phyloP scores from a whole-genome alignment of 495 filamentous ascomycete genomes.

The Penicillium macrosclerotiorum region DNA sequence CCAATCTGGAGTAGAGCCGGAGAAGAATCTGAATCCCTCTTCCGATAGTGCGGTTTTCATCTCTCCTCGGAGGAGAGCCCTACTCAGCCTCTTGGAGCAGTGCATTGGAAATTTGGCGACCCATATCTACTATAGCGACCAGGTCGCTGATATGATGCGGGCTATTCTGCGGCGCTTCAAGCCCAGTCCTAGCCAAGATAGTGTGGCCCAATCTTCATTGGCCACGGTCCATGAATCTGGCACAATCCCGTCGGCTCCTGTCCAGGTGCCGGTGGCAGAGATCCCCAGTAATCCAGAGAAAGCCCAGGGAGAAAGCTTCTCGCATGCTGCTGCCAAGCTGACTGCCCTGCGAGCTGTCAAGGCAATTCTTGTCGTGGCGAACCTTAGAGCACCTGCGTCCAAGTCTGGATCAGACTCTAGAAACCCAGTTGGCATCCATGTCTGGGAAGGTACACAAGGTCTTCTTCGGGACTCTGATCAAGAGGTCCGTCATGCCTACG shows the following conservation, averaged over 20 bases:
- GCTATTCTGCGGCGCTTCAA: conserved; percentile 74
- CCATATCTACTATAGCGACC: conserved; percentile 91
- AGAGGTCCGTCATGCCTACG: conserved; percentile 77
- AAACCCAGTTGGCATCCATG: conserved; percentile 68
- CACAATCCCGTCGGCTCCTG: conserved; percentile 4
- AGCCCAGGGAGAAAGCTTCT: conserved; percentile 54
- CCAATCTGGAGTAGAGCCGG: conserved; percentile 28
- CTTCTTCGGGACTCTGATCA: conserved; percentile 74
- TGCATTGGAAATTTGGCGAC: conserved; percentile 85
- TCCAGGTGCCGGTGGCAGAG: too few species aligned
- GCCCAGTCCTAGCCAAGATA: conserved; percentile 49
- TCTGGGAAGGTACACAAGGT: conserved; percentile 93
- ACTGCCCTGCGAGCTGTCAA: conserved; percentile 79
- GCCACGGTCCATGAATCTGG: conserved; percentile 42
- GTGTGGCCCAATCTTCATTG: conserved; percentile 30
- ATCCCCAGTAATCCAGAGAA: conserved; percentile 23
- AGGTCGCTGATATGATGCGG: conserved; percentile 86
- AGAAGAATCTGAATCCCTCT: conserved; percentile 17
- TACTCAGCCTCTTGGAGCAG: conserved; percentile 65
- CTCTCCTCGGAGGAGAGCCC: conserved; percentile 46
- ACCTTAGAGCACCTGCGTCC: conserved; percentile 57
- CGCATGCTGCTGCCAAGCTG: conserved; percentile 68
- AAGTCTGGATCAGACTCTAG: conserved; percentile 63
- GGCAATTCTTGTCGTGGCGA: conserved; percentile 75
- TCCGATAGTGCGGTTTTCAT: conserved; percentile 23